Conservation (phyloP, 2,329 filamentous ascomycete genomes). For the Pyrenophora graminea region DNA sequence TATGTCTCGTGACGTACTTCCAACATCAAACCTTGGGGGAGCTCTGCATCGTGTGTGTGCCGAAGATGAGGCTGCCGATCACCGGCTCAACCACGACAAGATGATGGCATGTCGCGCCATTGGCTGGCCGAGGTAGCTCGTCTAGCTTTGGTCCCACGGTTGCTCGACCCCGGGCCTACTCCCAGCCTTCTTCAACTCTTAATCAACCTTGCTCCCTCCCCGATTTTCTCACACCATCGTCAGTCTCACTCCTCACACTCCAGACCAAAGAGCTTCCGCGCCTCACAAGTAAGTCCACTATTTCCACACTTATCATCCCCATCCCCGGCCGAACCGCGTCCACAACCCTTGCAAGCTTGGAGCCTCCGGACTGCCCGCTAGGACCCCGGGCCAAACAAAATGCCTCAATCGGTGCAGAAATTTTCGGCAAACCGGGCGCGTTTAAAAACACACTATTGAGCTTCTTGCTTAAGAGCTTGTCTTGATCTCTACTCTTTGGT, state of each 20-base stretch:
- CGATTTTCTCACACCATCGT: constrained; percentile 5
- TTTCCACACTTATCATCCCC: constrained; percentile 15
- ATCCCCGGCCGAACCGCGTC: constrained; percentile 28
- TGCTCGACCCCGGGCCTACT: no score
- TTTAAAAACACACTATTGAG: constrained; percentile 37
- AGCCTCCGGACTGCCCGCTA: constrained; percentile 33
- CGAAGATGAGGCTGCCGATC: constrained; percentile 3
- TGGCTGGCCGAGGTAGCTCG: constrained; percentile 15
- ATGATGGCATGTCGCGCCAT: constrained; percentile 13
- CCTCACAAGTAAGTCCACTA: constrained; percentile 33
- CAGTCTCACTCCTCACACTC: no score
- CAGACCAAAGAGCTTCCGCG: constrained; percentile 9
- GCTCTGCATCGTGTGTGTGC: not conserved
- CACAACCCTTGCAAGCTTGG: constrained; percentile 25
- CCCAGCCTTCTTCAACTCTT: no score
- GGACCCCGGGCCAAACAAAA: constrained; percentile 43
- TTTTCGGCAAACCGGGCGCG: constrained; percentile 37
- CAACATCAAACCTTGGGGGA: no score
- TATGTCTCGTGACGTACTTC: no score
- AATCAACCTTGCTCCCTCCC: no score
- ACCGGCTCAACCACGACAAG: constrained; percentile 5
- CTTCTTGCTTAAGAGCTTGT: constrained; percentile 21
- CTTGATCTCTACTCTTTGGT: constrained; percentile 28
- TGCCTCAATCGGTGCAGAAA: constrained; percentile 43
- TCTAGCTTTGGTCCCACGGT: no score